Base-by-base conservation (phyloP, 306 rosid species). In the Albizia julibrissin region DNA sequence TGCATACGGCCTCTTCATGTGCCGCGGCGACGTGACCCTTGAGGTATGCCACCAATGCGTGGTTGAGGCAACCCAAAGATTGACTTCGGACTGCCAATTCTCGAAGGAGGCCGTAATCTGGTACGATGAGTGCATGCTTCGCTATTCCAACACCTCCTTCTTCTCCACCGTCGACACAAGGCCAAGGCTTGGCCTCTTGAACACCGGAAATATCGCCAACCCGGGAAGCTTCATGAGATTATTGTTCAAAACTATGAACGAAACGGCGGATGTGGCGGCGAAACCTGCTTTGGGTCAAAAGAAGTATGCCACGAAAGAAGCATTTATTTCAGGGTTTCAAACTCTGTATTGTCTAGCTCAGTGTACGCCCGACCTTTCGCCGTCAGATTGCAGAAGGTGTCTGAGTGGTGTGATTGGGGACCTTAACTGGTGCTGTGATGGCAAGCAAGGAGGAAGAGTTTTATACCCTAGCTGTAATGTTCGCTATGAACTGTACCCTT, bases 301-400 rank as follows among this genome's bases (percentile, higher is more conserved):
- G 73, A 87, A 82, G 58, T 88, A 59, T 10, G 86, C 86, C 5
- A 83, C 84, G 0, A 70, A 7, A 4, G 15, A 62, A 77, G 80
- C 33, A 1, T 83, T 43, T 34, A 67, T 84, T 12, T 79, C 87
- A 0, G 83, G 39, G 2, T 79, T 88, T 78, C 83, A 77, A 27
- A 19, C 37, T 2, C 78, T 81, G 11, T 85, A 85, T 26, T 26
- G 74, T 49, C 14, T 85, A 9, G 52, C 47, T 19, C 88, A 85
- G 80, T 85, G 88, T 67, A 85, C 88, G 1, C 77, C 74, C 8
- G 85, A 85, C n/a, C 40, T 85, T 46, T 66, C 85, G 19, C 64
- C 62, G 2, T 10, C 10, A 52, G 77, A 46, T 50, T 85, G 88
- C 42, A 77, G 74, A 42, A 66, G 1, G 1, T 85, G 88, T 29